A percentile compares a stretch with the other conserved stretches of the same genome.
These are phyloP conservation scores for Rosa multiflora DNA, from an alignment of 306 rosid genomes.

Conservation along the genomic window DNA sequence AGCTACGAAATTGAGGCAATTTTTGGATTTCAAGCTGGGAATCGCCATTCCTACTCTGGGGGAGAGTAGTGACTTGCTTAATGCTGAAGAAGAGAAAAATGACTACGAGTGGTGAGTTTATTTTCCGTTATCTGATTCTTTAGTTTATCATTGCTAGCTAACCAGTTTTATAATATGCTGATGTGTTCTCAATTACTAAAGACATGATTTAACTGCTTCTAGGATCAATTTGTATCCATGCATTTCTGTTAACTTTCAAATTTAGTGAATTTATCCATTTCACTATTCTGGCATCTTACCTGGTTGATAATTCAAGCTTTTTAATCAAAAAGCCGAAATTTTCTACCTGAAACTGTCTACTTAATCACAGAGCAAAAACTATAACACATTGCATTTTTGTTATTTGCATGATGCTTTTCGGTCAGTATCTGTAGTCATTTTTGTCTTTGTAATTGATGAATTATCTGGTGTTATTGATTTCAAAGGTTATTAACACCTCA, in stretches of 20 bases:
- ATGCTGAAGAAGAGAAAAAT: slow-evolving; percentile 67
- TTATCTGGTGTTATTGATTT: not conserved
- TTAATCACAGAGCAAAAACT: not conserved
- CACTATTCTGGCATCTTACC: slow-evolving; percentile 4
- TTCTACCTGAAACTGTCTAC: not conserved
- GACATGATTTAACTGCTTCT: not conserved
- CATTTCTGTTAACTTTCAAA: not conserved
- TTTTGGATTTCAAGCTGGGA: slow-evolving; percentile 64
- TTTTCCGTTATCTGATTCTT: slow-evolving; percentile 14
- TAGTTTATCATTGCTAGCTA: not conserved
- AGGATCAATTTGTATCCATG: not conserved
- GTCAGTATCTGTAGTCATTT: not conserved
- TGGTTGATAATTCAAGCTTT: not conserved
- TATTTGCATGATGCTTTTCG: not conserved
- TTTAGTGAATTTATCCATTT: not conserved
- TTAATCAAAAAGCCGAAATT: not conserved
- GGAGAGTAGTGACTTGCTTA: slow-evolving; percentile 67
- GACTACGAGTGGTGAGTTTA: slow-evolving; percentile 76
- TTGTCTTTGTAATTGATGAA: slow-evolving; percentile 25
- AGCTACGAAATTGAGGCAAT: slow-evolving; percentile 67
- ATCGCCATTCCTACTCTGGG: slow-evolving; percentile 65
- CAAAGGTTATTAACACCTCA: not conserved
- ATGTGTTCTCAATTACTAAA: not conserved
- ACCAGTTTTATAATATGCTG: not conserved
- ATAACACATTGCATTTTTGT: not conserved